Base-by-base conservation (phyloP, 352 stramenopile genomes). In the Globisporangium yorkense region DNA sequence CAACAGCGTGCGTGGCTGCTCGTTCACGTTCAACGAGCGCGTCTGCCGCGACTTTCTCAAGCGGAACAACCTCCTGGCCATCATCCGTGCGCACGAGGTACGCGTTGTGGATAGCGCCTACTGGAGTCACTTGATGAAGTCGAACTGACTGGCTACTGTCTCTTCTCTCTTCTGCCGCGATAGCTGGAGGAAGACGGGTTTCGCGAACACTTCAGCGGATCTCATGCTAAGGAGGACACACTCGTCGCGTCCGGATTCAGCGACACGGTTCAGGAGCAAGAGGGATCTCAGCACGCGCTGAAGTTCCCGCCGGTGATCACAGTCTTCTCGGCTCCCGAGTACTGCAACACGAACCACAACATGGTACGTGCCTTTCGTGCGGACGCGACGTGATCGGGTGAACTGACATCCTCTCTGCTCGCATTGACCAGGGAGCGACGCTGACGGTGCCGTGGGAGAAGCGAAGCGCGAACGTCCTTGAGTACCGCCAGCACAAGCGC, bases 341-440 rank as follows among this genome's bases (percentile, higher is more conserved):
- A 94, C 59, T 94, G 84, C 67, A 89, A 89, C 57, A 88, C 75
- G 18, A 89, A 92, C 55, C 63, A 84, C 58, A 94, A 94, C 50
- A 83, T 89, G 66, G 62, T 68, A 35, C 16, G 47, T 39, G 3
- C 24, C 15, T 12, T 15, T 44, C 29, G 56, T 16, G 18, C 7
- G 8, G 5, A 41, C 5, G 15, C 13, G 21, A 35, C 24, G 8
- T 39, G 18, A 18, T 50, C 29, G 6, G 2, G 37, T 31, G 33
- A 51, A 18, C 0, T 37, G 40, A 56, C 10, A 16, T 29, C 18
- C 8, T 35, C 10, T 20, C 37, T 39, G 46, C 16, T 27, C 13
- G 18, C 41, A 40, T 47, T 20, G 20, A 20, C 4, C 57, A 75
- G 68, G 83, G 83, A 12, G 83, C 83, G 18, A 93, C 83, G 44